Evolutionary conservation across 306 rosid genomes (phyloP).

Genomic region (Ceratonia siliqua): DNA sequence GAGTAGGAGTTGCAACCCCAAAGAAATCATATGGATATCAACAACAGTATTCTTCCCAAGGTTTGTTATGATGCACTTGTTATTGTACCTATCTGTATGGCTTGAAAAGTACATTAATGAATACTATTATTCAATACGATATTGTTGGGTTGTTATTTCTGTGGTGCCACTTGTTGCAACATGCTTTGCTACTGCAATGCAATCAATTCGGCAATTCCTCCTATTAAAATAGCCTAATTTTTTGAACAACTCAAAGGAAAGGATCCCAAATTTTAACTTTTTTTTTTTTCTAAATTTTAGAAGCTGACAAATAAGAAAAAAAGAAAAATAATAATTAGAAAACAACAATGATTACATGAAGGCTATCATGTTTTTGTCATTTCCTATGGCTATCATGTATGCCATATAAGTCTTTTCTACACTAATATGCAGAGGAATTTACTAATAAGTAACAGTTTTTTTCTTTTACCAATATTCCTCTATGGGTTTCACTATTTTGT

Average conservation of each 20-base stretch:
- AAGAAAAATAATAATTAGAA: neutral
- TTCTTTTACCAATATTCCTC: neutral
- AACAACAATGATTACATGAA: neutral
- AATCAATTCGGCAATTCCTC: neutral
- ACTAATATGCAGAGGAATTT: neutral
- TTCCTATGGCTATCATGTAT: neutral
- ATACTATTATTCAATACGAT: neutral
- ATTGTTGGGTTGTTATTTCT: conserved; percentile 10
- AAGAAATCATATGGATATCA: conserved; percentile 81
- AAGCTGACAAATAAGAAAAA: neutral
- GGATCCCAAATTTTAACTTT: neutral
- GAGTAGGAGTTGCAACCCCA: conserved; percentile 89
- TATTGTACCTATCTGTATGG: neutral
- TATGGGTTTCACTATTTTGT: neutral
- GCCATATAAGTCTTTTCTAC: neutral
- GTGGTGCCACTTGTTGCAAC: neutral
- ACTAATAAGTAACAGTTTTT: neutral
- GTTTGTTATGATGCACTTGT: conserved; percentile 44
- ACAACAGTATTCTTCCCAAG: conserved; percentile 87
- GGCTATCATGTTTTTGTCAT: neutral
- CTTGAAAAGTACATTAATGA: neutral
- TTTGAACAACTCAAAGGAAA: neutral
- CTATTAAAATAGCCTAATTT: neutral
- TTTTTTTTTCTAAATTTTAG: neutral
- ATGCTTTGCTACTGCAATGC: conserved; percentile 10